Conservation (phyloP, 1,284 basidiomycete genomes). For the Leccinum huronense region DNA sequence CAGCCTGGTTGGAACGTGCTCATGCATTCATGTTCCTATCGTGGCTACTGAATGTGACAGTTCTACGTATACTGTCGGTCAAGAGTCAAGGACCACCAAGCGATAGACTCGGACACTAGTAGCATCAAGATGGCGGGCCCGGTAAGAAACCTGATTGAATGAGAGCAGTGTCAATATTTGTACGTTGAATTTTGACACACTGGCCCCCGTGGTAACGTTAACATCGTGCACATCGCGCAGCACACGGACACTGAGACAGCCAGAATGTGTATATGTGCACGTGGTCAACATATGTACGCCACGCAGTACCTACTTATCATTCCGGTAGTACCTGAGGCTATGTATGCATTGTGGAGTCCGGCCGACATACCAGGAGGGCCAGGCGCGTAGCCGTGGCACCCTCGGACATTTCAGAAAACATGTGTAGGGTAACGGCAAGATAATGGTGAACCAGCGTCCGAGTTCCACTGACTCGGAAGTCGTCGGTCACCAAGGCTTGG, state of each 20-base stretch:
- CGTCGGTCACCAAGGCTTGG: neutral
- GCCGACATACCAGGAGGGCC: neutral
- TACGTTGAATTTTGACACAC: slow-evolving; percentile 9
- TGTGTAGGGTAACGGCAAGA: neutral
- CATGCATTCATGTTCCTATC: slow-evolving; percentile 15
- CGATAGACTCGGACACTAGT: neutral
- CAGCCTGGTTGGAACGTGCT: slow-evolving; percentile 19
- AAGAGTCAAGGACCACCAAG: neutral
- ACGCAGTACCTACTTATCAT: neutral
- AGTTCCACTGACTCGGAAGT: neutral
- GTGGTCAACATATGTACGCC: slow-evolving; percentile 10
- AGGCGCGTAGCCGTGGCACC: neutral
- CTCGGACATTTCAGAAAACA: neutral
- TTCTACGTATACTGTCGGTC: neutral
- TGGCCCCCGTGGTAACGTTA: neutral
- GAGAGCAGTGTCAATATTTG: neutral
- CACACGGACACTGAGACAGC: neutral
- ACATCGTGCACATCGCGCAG: neutral
- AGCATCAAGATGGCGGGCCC: neutral
- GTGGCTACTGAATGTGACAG: neutral
- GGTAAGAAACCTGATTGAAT: neutral
- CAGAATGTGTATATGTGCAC: neutral
- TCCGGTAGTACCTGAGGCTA: neutral
- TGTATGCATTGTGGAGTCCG: slow-evolving; percentile 1
- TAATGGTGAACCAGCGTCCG: neutral